phyloP scores from a whole-genome alignment of 371 early-diverging fungal species.

The Rhizopus microsporus region DNA sequence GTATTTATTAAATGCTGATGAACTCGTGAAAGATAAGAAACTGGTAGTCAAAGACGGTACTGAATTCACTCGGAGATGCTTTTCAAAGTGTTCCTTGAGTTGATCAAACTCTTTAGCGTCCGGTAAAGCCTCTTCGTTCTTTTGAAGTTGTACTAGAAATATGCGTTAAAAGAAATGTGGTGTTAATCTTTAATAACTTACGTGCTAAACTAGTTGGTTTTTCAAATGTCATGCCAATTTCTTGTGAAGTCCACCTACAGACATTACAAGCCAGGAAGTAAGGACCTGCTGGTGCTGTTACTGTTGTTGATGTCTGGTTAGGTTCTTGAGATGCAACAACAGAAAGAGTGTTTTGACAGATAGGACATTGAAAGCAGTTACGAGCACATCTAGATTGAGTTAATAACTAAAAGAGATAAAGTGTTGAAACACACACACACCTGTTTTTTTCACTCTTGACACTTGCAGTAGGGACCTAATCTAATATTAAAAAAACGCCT shows the following conservation, averaged over 20 bases:
- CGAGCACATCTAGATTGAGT: slow-evolving; percentile 77
- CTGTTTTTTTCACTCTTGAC: slow-evolving; percentile 91
- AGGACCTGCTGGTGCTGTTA: slow-evolving; percentile 38
- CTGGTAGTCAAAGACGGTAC: slow-evolving; percentile 45
- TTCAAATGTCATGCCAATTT: slow-evolving; percentile 87
- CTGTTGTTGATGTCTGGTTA: slow-evolving; percentile 26
- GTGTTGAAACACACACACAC: slow-evolving; percentile 31
- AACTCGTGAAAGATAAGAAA: slow-evolving; percentile 42
- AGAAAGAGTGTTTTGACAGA: slow-evolving; percentile 81
- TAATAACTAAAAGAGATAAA: background rate
- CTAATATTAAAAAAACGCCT: background rate
- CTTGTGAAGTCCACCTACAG: slow-evolving; percentile 92
- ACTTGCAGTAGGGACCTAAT: slow-evolving; percentile 82
- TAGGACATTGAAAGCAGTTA: slow-evolving; percentile 94
- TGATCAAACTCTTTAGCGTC: slow-evolving; percentile 84
- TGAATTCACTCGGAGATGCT: slow-evolving; percentile 51
- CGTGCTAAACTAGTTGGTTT: slow-evolving; percentile 89
- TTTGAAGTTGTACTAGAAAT: slow-evolving; percentile 72
- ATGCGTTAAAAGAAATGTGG: background rate
- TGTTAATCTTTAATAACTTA: slow-evolving; percentile 29
- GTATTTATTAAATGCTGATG: slow-evolving; percentile 44
- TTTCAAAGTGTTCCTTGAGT: slow-evolving; percentile 81
- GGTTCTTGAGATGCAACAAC: slow-evolving; percentile 73
- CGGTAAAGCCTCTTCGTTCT: slow-evolving; percentile 66
- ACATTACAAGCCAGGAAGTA: slow-evolving; percentile 79